Evolutionary conservation across 2,329 filamentous ascomycete genomes (phyloP), one percentile per base, ranked within the genome.

Genomic region (Beauveria sp.): DNA sequence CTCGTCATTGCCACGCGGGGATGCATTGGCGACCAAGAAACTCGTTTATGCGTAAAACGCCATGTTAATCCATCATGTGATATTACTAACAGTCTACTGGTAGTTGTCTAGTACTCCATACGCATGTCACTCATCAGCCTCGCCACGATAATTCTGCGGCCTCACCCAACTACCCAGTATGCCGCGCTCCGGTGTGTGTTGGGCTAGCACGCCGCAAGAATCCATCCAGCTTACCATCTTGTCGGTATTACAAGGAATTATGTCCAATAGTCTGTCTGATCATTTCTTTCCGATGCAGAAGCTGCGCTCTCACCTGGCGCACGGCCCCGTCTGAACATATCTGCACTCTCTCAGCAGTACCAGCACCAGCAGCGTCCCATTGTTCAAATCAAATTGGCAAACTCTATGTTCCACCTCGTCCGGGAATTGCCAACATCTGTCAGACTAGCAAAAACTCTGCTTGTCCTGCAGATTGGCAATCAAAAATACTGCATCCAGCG

Each of bases 301-400:
- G 14, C 34, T 38, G 14, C 5, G 12, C 34, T 38, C 26, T 45
- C 51, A 26, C 28, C n/a, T 22, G 3, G 55, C 30, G 55, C 55
- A 58, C 55, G 55, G 55, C 55, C 55, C 34, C 55, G 45, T 50
- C 55, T 28, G 55, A 58, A 50, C 43, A 18, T 57, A 8, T n/a
- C 18, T 28, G 14, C 30, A 20, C 5, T n/a, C 28, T 18, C 18
- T 56, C 38, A 20, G 38, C 16, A 20, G 30, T 18, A 40, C 28
- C 28, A 10, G 24, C 28, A 38, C 42, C 54, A 56, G 53, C 42
- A 57, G 42, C 55, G 55, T 50, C 50, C 12, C 55, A 58, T 58
- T 58, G 55, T 50, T 50, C 55, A 56, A 57, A 50, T 58, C 45
- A 58, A 58, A 58, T 38, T 16, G 34, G 34, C 34, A 38, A 38